Conservation (phyloP, 768 basidiomycete genomes). For the Tylopilus rubrobrunneus region DNA sequence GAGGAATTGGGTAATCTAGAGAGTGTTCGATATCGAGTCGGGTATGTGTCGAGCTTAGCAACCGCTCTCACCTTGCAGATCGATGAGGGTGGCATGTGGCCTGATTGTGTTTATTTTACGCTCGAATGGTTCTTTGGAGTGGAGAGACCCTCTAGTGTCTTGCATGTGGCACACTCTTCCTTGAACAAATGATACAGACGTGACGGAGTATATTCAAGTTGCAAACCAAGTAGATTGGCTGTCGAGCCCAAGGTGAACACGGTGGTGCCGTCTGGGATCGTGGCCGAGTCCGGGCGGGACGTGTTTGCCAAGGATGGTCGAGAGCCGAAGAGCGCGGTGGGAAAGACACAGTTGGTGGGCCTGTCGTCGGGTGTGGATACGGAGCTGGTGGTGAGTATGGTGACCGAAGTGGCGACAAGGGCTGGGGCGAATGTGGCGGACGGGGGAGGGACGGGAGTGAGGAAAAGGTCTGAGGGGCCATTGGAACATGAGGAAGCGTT, state of each 20-base stretch:
- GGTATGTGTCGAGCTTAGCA: no score
- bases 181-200: no score
- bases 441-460: neutral
- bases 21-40: no score
- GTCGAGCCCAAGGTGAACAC: conserved; percentile 30
- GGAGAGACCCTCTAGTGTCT: no score
- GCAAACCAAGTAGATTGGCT: neutral
- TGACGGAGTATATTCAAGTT: no score
- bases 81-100: no score
- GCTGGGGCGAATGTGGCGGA: neutral
- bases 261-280: conserved; percentile 42
- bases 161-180: no score
- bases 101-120: no score
- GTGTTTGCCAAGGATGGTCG: conserved; percentile 57
- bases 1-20: no score
- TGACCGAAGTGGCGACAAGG: neutral
- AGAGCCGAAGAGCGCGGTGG: conserved; percentile 43
- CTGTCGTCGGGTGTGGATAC: neutral
- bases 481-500: conserved; percentile 46
- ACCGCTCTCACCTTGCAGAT: no score
- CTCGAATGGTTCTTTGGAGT: no score
- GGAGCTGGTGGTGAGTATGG: conserved; percentile 37
- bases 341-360: neutral
- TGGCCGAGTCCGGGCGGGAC: conserved; percentile 71
- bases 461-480: conserved; percentile 36